Evolutionary conservation across 495 filamentous ascomycete genomes (phyloP), one percentile per base, ranked within the genome.

Genomic region (Podospora australis): DNA sequence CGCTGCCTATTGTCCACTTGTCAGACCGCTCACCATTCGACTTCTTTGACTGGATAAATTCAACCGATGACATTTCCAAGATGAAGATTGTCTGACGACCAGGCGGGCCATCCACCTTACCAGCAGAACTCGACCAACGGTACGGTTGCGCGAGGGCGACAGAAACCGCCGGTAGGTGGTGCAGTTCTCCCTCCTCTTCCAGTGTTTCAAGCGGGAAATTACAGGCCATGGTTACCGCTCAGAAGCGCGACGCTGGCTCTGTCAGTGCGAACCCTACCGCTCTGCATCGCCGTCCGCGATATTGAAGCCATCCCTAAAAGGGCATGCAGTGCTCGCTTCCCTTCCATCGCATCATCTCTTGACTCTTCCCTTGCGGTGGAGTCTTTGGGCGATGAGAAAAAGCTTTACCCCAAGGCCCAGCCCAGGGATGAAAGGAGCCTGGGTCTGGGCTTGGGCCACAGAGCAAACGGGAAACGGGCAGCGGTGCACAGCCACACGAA

Each of bases 121-220:
- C n/a, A n/a, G n/a, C n/a, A n/a, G n/a, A n/a, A n/a, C n/a, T n/a
- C n/a, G 32, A 36, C n/a, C 32, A 36, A 1, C 32, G n/a, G 32
- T 17, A 36, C 32, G 32, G 32, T n/a, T 17, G 32, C n/a, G 1
- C 2, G 19, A 36, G 32, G 32, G 32, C 32, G 19, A 36, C n/a
- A 36, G 32, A 6, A n/a, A n/a, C n/a, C n/a, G n/a, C n/a, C n/a
- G n/a, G 13, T 36, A 8, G 34, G 17, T 16, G 7, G 13, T 16
- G 11, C 6, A 36, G 26, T 6, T 30, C 26, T 6, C 6, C 26
- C 6, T 6, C 26, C 26, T 30, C 26, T 30, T 6, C 26, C 26
- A 30, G 13, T 17, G 40, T 43, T 43, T 43, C 32, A 39, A 7
- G 34, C 11, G 19, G 26, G 46, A 54, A 30, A 49, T 54, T 54